Percentiles rank a stretch among this genome's conserved stretches.
Conservation (phyloP, 106 monocot genomes). For the Chionographis japonica region DNA sequence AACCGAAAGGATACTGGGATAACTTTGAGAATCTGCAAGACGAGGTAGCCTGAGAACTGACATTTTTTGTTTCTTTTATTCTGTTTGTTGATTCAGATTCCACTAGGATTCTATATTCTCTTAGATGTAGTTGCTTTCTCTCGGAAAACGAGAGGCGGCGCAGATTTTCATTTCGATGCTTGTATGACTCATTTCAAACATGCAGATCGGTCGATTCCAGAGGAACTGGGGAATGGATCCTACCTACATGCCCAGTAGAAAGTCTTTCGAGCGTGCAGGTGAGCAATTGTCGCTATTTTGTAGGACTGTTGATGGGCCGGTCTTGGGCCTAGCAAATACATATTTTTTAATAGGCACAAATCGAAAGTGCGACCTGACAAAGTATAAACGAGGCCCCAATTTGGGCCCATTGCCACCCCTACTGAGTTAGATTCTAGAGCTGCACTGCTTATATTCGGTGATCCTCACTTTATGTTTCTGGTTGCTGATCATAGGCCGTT, state of each 20-base stretch:
- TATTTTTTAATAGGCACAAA: neutral
- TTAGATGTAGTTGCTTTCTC: neutral
- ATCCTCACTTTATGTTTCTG: neutral
- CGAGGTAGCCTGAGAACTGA: slow-evolving; percentile 50
- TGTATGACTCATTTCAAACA: slow-evolving; percentile 2
- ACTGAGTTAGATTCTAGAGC: neutral
- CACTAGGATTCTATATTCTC: neutral
- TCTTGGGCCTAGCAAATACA: neutral
- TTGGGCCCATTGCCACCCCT: too few species aligned
- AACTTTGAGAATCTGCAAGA: slow-evolving; percentile 87
- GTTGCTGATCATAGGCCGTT: slow-evolving; percentile 46
- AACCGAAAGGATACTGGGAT: slow-evolving; percentile 97
- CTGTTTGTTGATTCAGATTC: neutral
- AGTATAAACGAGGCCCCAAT: too few species aligned
- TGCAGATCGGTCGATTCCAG: slow-evolving; percentile 82
- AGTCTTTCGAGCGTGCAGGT: slow-evolving; percentile 98
- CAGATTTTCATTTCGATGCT: neutral
- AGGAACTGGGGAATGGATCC: slow-evolving; percentile 95
- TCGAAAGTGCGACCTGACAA: too few species aligned
- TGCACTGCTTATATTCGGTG: too few species aligned
- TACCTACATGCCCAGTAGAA: slow-evolving; percentile 91
- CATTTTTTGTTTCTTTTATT: neutral
- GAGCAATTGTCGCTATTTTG: neutral
- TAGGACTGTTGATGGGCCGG: too few species aligned
- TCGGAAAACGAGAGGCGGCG: neutral